Evolutionary conservation across 768 basidiomycete genomes (phyloP), one percentile per base, ranked within the genome.

Genomic region (Boletus barrowsii): DNA sequence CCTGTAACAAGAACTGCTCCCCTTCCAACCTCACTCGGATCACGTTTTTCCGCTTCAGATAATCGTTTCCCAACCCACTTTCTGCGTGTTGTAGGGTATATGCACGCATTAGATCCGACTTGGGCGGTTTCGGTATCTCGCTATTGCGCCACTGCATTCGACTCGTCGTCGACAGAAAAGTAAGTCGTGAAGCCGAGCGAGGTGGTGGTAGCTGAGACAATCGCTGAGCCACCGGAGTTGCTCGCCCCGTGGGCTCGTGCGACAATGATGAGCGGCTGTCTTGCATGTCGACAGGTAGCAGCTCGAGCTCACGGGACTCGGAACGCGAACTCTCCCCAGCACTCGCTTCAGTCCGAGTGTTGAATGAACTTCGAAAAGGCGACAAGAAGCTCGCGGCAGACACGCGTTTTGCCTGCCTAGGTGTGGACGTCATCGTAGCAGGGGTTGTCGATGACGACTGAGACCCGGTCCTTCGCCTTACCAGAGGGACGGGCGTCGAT

Each of bases 1-100:
- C 90, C 72, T 99, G 96, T 62, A 99, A 63, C 61, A 99, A 75
- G 72, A 99, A 99, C 73, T 99, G 97, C 75, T 98, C 92, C 13
- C 96, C 97, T 68, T 97, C 93, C 59, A 93, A 75, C 53, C 96
- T 74, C 29, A 98, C 83, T 20, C 97, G 80, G 33, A 98, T 93
- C 42, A 98, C 96, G 68, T 98, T 90, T 76, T 84, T 88, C 58
- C 94, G 78, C 79, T 98, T 98, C 59, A 83, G 36, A 72, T 99
- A 99, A 70, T 99, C 97, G 55, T 90, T 93, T 32, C 93, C 97
- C 36, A 99, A 70, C 20, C 97, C 97, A 56, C 91, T 93, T 76
- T 98, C 95, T 8, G 93, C 93, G 61, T 88, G 72, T 69, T 96
- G 93, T 70, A 98, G 75, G 20, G 90, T 84, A 66, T 97, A 98